Evolutionary conservation across 1,139 yeast species (phyloP), one percentile per base, ranked within the genome.

Genomic region (Hyphopichia pseudoburtonii): DNA sequence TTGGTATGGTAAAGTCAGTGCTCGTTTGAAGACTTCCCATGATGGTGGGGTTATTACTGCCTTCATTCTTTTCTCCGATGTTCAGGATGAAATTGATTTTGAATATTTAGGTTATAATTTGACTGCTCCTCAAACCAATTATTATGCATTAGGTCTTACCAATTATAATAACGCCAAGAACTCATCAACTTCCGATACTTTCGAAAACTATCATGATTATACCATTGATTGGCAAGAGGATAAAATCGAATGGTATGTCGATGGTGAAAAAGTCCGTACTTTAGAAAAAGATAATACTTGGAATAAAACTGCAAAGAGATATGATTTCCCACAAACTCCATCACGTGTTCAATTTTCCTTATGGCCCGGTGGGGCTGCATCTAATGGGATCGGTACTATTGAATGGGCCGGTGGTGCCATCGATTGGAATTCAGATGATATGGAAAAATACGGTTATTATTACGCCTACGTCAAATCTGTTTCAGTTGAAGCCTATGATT

Each of bases 381-480:
- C 70, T 34, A 78, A 77, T 56, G 80, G 80, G 26, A 62, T 67
- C 32, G 97, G 97, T 57, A 90, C 97, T 14, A 72, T 82, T 46
- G 84, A 77, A 47, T 90, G 97, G 97, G 95, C 97, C 27, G 97
- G 97, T 57, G 97, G 97, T 55, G 66, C 54, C 5, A 78, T 89
- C 41, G 76, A 88, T 66, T 90, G 97, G 97, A 65, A 82, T 58
- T 74, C 92, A 23, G 60, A 70, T 5, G 96, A 88, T 61, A 78
- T 88, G 43, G 52, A 70, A 43, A 67, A 84, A 41, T 76, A 82
- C 35, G 96, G 97, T 19, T 89, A 88, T 66, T 82, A 79, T 64
- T 87, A 80, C 56, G 81, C 86, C 27, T 71, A 76, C 43, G 52
- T 89, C 35, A 72, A 82, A 52, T 73, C 76, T 34, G 67, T 87